Evolutionary conservation across 805 yeast genomes (phyloP).

Genomic region (Candida germanica): DNA sequence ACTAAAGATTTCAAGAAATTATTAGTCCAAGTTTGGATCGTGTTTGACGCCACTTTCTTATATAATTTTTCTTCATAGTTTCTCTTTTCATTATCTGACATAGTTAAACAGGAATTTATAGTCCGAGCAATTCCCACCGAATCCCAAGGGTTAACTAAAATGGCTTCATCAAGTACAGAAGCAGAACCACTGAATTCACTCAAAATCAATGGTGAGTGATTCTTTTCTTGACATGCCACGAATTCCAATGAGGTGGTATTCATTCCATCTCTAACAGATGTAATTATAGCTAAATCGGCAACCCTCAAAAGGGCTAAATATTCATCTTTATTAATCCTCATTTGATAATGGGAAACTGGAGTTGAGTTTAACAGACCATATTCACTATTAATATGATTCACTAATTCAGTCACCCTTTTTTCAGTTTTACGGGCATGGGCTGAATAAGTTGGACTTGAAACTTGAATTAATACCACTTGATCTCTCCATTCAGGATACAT

Average conservation of each 20-base stretch:
- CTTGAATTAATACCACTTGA: constrained; percentile 86
- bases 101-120: constrained; percentile 62
- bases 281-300: constrained; percentile 86
- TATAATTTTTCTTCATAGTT: constrained; percentile 54
- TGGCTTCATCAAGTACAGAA: constrained; percentile 64
- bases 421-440: constrained; percentile 64
- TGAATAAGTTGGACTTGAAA: constrained; percentile 69
- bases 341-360: constrained; percentile 91
- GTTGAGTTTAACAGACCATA: constrained; percentile 79
- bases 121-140: constrained; percentile 87
- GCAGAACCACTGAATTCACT: constrained; percentile 94
- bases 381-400: constrained; percentile 76
- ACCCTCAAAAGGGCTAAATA: constrained; percentile 82
- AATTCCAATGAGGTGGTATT: constrained; percentile 92
- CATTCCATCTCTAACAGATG: constrained; percentile 94
- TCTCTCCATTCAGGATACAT: constrained; percentile 92
- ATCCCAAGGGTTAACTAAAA: constrained; percentile 96
- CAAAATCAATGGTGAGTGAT: constrained; percentile 72
- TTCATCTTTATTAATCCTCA: constrained; percentile 83
- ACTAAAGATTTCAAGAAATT: constrained; percentile 53
- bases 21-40: constrained; percentile 80
- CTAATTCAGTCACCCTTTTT: constrained; percentile 77
- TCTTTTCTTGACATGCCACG: constrained; percentile 78
- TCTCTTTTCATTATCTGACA: constrained; percentile 47
- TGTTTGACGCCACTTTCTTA: constrained; percentile 60